A percentile compares a stretch with the other conserved stretches of the same genome.
phyloP scores from a whole-genome alignment of 2,329 filamentous ascomycete species.

The Pseudophaeomoniella oleicola region DNA sequence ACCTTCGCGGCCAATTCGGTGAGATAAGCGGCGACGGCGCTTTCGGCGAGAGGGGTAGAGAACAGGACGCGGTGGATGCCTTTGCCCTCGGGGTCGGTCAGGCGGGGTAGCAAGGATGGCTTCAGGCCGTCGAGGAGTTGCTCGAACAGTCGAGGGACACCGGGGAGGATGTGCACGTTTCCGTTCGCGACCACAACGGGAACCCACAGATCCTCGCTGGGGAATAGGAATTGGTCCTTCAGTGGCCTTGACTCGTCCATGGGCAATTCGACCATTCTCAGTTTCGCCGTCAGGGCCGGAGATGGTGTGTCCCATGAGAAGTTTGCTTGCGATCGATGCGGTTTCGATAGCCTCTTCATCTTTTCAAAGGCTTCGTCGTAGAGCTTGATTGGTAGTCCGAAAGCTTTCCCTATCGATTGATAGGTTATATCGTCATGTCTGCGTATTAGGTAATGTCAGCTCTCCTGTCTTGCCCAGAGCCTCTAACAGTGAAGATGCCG shows the following conservation, averaged over 20 bases:
- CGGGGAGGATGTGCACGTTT: slow-evolving; percentile 85
- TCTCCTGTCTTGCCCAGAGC: neutral
- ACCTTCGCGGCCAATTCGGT: slow-evolving; percentile 64
- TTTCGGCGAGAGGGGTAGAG: slow-evolving; percentile 78
- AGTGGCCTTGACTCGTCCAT: slow-evolving; percentile 52
- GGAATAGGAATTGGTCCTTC: slow-evolving; percentile 63
- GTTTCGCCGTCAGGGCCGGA: slow-evolving; percentile 61
- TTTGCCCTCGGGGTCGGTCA: slow-evolving; percentile 68
- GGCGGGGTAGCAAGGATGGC: slow-evolving; percentile 51
- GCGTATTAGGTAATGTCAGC: slow-evolving; percentile 6
- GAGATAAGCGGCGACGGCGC: slow-evolving; percentile 67
- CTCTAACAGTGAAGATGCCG: slow-evolving; percentile 2
- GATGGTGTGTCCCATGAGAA: slow-evolving; percentile 80
- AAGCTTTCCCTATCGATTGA: slow-evolving; percentile 81
- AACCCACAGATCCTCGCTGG: slow-evolving; percentile 74
- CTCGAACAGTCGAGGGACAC: slow-evolving; percentile 75
- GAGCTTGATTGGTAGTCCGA: slow-evolving; percentile 58
- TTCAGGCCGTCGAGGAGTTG: slow-evolving; percentile 63
- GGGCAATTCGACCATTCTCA: slow-evolving; percentile 83
- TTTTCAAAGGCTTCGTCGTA: slow-evolving; percentile 63
- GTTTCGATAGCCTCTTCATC: slow-evolving; percentile 71
- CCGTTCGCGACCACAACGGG: slow-evolving; percentile 79
- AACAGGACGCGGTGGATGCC: slow-evolving; percentile 67
- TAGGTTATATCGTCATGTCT: slow-evolving; percentile 98
- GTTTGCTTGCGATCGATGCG: slow-evolving; percentile 54